phyloP scores from a whole-genome alignment of 1,284 basidiomycete genomes.

The Cutaneotrichosporon dermatis region DNA sequence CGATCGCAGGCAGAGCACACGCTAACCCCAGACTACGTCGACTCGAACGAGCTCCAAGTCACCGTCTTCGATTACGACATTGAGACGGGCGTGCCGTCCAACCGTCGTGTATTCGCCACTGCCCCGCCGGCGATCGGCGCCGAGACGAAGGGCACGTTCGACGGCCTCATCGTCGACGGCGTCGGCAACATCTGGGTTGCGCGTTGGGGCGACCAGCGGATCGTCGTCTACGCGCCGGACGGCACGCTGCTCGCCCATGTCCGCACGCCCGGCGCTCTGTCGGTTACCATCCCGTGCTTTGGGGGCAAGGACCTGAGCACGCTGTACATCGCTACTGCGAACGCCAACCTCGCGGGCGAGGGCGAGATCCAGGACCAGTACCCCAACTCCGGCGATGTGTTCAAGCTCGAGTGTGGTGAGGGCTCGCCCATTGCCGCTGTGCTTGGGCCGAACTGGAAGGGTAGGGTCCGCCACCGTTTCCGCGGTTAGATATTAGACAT shows the following conservation, averaged over 20 bases:
- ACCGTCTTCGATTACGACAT: slow-evolving; percentile 37
- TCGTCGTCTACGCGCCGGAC: slow-evolving; percentile 38
- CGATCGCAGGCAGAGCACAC: too few species aligned
- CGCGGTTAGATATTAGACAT: neutral
- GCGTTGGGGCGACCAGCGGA: slow-evolving; percentile 41
- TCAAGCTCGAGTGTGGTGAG: slow-evolving; percentile 30
- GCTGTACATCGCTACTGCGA: slow-evolving; percentile 40
- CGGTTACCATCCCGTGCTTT: slow-evolving; percentile 44
- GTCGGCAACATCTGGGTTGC: slow-evolving; percentile 46
- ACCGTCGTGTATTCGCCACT: slow-evolving; percentile 26
- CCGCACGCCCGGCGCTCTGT: slow-evolving; percentile 23
- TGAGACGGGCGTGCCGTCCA: slow-evolving; percentile 26
- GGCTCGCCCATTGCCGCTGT: slow-evolving; percentile 24
- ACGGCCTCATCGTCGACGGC: slow-evolving; percentile 45
- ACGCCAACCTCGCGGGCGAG: slow-evolving; percentile 26
- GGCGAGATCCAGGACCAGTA: slow-evolving; percentile 27
- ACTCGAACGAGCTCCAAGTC: slow-evolving; percentile 36
- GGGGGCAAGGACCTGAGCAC: slow-evolving; percentile 40
- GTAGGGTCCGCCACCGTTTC: slow-evolving; percentile 26
- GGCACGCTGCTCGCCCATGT: slow-evolving; percentile 37
- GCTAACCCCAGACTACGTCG: slow-evolving; percentile 40
- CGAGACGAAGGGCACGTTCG: slow-evolving; percentile 22
- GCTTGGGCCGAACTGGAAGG: slow-evolving; percentile 27
- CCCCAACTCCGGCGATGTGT: slow-evolving; percentile 36
- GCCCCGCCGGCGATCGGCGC: too few species aligned